phyloP scores from a whole-genome alignment of 2,329 filamentous ascomycete species.

The Phoma sp. region DNA sequence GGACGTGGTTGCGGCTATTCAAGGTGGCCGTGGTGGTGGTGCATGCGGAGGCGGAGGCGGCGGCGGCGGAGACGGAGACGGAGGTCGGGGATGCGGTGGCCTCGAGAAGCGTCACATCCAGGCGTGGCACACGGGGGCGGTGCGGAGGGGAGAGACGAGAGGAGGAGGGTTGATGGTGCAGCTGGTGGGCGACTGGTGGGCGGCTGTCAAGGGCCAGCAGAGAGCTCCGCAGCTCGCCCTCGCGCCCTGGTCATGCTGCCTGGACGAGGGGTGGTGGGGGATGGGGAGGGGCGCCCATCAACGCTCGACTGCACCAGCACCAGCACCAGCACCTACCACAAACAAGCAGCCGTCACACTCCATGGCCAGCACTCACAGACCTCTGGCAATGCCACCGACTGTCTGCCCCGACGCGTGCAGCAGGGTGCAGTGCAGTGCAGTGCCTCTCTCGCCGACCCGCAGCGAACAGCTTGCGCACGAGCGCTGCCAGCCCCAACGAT shows the following conservation, averaged over 20 bases:
- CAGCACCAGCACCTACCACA: neutral
- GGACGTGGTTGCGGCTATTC: conserved; percentile 6
- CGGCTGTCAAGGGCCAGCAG: conserved; percentile 8
- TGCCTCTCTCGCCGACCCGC: conserved; percentile 1
- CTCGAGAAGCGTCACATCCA: conserved; percentile 23
- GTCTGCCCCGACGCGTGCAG: neutral
- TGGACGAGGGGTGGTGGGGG: conserved; percentile 11
- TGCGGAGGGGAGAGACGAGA: neutral
- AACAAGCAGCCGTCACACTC: neutral
- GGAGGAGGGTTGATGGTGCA: neutral
- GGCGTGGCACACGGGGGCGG: neutral
- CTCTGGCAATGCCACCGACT: neutral
- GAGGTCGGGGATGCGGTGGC: conserved; percentile 20
- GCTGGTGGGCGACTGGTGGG: neutral
- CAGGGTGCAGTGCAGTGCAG: too few species aligned
- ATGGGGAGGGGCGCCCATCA: conserved; percentile 11
- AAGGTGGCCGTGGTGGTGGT: conserved; percentile 17
- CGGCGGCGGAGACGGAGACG: conserved; percentile 9
- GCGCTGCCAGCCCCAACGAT: conserved; percentile 4
- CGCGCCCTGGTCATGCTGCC: conserved; percentile 17
- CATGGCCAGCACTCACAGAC: neutral
- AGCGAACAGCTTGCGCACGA: conserved; percentile 12
- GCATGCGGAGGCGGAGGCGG: conserved; percentile 20
- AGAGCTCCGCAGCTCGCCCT: neutral
- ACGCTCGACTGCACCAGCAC: neutral